Percentiles rank a stretch among this genome's conserved stretches.
Evolutionary conservation across 2,329 filamentous ascomycete genomes (phyloP).

Genomic region (Arthroderma sp.): DNA sequence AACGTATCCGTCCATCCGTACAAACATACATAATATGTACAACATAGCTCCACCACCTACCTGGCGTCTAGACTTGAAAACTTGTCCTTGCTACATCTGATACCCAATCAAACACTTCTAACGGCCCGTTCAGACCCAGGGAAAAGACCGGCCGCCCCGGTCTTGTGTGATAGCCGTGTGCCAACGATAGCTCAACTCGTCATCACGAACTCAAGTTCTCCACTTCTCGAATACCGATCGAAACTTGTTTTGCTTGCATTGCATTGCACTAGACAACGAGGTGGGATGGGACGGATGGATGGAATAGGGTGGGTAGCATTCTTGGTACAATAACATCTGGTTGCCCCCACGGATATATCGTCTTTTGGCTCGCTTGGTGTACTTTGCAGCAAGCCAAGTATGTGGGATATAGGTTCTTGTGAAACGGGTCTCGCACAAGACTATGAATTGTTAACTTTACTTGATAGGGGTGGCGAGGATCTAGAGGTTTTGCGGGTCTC

Average conservation of each 20-base stretch:
- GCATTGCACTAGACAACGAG: not conserved
- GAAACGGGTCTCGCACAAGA: not conserved
- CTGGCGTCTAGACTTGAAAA: not conserved
- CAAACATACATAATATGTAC: not conserved
- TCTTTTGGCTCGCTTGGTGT: not conserved
- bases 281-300: not conserved
- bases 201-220: not conserved
- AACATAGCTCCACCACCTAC: not conserved
- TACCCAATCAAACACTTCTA: not conserved
- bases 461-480: not conserved
- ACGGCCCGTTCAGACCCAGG: not conserved
- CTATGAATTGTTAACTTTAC: not conserved
- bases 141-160: not conserved
- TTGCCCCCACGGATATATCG: not conserved
- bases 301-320: not conserved
- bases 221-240: not conserved
- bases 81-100: not conserved
- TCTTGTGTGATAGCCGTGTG: not conserved
- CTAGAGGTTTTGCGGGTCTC: not conserved
- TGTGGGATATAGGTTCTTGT: not conserved
- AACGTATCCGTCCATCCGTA: not conserved
- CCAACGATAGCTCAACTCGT: not conserved
- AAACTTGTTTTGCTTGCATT: not conserved
- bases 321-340: not conserved
- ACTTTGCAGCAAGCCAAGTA: not conserved